These are phyloP conservation scores for Akanthomyces muscarius DNA, from an alignment of 2,329 filamentous ascomycete species.

Conservation along the genomic window DNA sequence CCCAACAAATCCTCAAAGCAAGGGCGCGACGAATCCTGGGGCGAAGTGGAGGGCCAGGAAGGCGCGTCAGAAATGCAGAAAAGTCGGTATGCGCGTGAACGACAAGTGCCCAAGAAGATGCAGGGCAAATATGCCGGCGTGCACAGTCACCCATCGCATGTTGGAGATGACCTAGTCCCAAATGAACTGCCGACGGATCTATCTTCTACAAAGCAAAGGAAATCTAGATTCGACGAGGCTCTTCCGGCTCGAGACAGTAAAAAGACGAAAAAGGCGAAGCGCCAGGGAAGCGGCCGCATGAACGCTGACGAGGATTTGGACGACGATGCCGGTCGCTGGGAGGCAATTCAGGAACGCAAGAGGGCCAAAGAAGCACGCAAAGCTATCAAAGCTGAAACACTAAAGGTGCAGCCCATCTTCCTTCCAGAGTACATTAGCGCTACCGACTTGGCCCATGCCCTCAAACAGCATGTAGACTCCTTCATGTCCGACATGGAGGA, in stretches of 20 bases:
- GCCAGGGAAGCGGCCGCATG: background rate
- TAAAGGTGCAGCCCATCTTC: constrained; percentile 57
- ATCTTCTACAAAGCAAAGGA: background rate
- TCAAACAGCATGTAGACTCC: constrained; percentile 65
- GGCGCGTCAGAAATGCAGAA: background rate
- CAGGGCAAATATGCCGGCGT: constrained; percentile 8
- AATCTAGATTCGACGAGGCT: background rate
- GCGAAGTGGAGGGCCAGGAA: constrained; percentile 16
- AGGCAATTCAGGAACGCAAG: constrained; percentile 39
- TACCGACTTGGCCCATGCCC: constrained; percentile 69
- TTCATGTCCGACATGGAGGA: constrained; percentile 75
- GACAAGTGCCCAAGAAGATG: constrained; percentile 11
- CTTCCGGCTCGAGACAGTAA: constrained; percentile 1
- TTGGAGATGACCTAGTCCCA: constrained; percentile 4
- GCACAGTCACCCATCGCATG: constrained; percentile 14
- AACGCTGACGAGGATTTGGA: constrained; percentile 34
- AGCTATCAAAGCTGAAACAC: constrained; percentile 36
- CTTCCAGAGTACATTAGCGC: constrained; percentile 91
- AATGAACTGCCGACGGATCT: background rate
- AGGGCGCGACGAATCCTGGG: constrained; percentile 22
- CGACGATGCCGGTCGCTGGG: constrained; percentile 35
- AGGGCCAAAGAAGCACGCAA: constrained; percentile 40
- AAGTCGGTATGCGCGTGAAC: background rate
- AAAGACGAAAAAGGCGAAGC: constrained; percentile 11
- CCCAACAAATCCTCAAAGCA: background rate